Evolutionary conservation across 2,329 filamentous ascomycete genomes (phyloP), one percentile per base, ranked within the genome.

Genomic region (Aspergillus alliaceus): DNA sequence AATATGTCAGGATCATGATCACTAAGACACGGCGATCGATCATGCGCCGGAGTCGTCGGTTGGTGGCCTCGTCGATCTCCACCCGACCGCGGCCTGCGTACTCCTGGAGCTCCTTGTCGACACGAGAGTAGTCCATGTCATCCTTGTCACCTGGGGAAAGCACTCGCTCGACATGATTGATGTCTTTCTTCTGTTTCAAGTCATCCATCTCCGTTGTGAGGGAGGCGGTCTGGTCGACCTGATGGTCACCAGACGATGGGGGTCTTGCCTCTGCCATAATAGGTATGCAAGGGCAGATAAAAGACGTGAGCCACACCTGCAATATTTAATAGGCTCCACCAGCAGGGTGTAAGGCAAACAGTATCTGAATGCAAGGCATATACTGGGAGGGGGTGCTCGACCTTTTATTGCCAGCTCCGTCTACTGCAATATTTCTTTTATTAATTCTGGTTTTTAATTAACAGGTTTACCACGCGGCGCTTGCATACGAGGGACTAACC

Each of bases 1-100:
- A 90, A 72, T 91, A 91, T 0, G 88, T 90, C 48, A 82, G 72
- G 56, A 91, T 82, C 89, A 92, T 91, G 69, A 91, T 79, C 2
- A 81, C 74, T 42, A 93, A 75, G 2, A 91, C 82, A 31, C 88
- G 83, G 59, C 78, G 81, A 72, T 91, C 87, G 62, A 91, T 89
- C 77, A 86, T 77, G 51, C 73, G 80, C 60, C 84, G 85, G 52
- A 92, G 78, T 29, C 87, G 78, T 37, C 74, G 79, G 71, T 84
- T 86, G 53, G 88, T 84, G 57, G 83, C 84, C 1, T 79, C 75
- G 3, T 81, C 78, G 65, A 91, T 85, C 2, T 83, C 75, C 50
- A 90, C 75, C 6, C 76, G 77, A 18, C 70, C 79, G 20, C 81
- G 80, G 20, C 80, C 80, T 27, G 85, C 84, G 75, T 92, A 92